Percentiles rank a stretch among this genome's conserved stretches.
Evolutionary conservation across 176 grass and related monocot species (phyloP).

Genomic region (Saccharum spontaneum): DNA sequence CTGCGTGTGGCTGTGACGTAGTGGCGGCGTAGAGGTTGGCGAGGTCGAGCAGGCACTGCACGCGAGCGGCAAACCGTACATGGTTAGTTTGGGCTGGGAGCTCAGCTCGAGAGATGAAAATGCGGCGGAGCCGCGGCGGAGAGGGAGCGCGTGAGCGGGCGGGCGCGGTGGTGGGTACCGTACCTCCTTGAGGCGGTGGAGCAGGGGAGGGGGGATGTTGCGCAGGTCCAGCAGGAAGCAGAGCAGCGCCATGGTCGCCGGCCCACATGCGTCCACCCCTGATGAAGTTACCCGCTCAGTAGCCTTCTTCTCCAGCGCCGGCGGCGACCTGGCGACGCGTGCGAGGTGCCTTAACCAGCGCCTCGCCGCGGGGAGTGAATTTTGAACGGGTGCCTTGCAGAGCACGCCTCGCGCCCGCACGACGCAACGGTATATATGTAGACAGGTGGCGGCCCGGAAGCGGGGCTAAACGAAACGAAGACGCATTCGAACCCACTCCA

Average conservation of each 20-base stretch:
- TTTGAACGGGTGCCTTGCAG: constrained; percentile 21
- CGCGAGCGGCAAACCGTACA: not conserved
- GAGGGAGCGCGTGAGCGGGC: not conserved
- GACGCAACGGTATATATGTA: no score
- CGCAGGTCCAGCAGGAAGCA: constrained; percentile 95
- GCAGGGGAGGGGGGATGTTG: constrained; percentile 65
- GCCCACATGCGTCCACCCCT: constrained; percentile 10
- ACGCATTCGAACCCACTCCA: no score
- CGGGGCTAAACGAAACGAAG: no score
- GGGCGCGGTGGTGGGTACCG: not conserved
- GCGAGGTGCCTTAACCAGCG: not conserved
- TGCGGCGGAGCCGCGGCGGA: not conserved
- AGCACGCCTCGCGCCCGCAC: not conserved
- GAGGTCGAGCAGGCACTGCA: constrained; percentile 76
- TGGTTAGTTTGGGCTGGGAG: constrained; percentile 14
- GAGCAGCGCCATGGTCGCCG: constrained; percentile 66
- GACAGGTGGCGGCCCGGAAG: no score
- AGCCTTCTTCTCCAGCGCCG: constrained; percentile 3
- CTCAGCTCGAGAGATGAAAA: not conserved
- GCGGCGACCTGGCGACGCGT: not conserved
- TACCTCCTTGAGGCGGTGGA: constrained; percentile 79
- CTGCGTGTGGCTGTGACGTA: constrained; percentile 9
- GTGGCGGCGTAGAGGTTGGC: constrained; percentile 79
- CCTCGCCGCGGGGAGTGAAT: not conserved
- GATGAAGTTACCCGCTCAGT: not conserved